Conservation (phyloP, 257 asterid genomes). For the Agastache rugosa region DNA sequence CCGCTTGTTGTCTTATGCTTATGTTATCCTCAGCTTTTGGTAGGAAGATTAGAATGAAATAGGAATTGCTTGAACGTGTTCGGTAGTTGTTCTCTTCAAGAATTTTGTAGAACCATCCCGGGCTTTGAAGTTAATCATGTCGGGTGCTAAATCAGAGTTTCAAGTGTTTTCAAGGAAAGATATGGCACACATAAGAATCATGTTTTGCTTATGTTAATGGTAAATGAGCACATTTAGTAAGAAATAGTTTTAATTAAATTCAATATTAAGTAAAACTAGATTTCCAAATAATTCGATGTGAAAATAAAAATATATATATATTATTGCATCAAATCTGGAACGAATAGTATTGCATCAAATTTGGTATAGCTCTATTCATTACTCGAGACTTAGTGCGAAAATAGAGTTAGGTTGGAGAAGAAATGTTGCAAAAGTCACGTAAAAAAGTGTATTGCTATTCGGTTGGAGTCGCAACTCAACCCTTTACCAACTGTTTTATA, state of each 20-base stretch:
- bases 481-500: neutral
- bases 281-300: neutral
- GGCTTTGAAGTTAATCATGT: neutral
- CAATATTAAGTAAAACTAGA: neutral
- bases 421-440: neutral
- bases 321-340: no score
- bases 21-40: neutral
- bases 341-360: neutral
- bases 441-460: neutral
- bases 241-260: neutral
- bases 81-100: no score
- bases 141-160: neutral
- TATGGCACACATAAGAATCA: no score
- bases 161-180: no score
- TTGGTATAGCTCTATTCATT: neutral
- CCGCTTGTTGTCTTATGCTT: conserved; percentile 13
- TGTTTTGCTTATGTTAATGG: no score
- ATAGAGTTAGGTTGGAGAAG: neutral
- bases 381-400: neutral
- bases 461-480: neutral
- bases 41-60: neutral
- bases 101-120: no score
- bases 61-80: neutral
- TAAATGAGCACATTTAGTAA: neutral
- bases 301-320: neutral